Evolutionary conservation across 192 early-diverging fungal species (phyloP).

Genomic region (Umbelopsis vinacea): DNA sequence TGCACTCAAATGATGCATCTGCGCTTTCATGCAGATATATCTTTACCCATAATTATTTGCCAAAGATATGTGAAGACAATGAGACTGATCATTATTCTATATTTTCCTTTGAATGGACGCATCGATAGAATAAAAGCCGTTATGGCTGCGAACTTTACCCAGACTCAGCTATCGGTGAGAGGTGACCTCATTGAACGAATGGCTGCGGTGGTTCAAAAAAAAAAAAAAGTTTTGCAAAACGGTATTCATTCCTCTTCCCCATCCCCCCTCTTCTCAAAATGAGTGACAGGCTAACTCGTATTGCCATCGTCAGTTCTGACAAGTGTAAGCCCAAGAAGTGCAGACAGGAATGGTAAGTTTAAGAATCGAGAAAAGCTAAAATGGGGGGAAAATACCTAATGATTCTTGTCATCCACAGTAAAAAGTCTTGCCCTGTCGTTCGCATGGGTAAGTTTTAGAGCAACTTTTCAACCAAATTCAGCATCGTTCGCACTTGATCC

Average conservation of each 20-base stretch:
- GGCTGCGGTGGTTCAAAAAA: conserved; percentile 14
- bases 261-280: conserved; percentile 47
- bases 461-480: no score
- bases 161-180: neutral
- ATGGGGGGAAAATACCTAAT: neutral
- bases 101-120: neutral
- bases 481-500: no score
- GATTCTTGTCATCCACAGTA: conserved; percentile 44
- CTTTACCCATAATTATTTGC: no score
- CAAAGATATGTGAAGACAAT: neutral
- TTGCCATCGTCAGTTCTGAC: conserved; percentile 92
- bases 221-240: conserved; percentile 17
- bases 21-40: no score
- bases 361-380: neutral
- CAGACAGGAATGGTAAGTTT: conserved; percentile 83
- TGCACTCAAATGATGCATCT: no score
- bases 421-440: conserved; percentile 94
- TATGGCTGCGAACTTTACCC: no score
- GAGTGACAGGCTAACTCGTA: conserved; percentile 88
- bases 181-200: neutral
- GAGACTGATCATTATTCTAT: neutral
- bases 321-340: conserved; percentile 99
- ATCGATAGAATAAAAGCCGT: neutral
- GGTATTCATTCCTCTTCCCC: conserved; percentile 13
- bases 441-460: conserved; percentile 80